Conservation (phyloP, 495 filamentous ascomycete genomes). For the Neurospora sp. region DNA sequence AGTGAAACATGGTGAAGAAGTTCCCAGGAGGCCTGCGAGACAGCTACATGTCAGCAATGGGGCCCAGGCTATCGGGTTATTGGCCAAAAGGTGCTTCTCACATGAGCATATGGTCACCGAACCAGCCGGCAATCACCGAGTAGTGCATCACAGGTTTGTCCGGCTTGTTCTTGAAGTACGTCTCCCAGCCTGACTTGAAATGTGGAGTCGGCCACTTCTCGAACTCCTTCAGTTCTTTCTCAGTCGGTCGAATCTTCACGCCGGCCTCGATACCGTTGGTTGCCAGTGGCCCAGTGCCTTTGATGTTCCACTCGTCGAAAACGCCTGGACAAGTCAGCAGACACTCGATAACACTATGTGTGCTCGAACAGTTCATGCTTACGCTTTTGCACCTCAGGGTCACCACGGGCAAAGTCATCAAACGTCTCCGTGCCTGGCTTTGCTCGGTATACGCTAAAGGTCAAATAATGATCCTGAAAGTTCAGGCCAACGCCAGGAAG, state of each 20-base stretch:
- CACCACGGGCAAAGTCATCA: conserved; percentile 71
- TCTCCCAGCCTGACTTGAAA: conserved; percentile 63
- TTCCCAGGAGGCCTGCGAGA: conserved; percentile 45
- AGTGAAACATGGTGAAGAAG: conserved; percentile 85
- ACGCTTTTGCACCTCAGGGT: conserved; percentile 58
- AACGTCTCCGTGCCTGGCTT: conserved; percentile 72
- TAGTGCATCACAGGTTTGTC: conserved; percentile 87
- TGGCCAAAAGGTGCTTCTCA: conserved; percentile 3
- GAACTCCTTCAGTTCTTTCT: conserved; percentile 59
- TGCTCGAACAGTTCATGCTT: background rate
- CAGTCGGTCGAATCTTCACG: conserved; percentile 67
- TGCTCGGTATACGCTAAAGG: conserved; percentile 63
- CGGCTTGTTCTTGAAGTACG: conserved; percentile 75
- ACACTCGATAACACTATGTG: background rate
- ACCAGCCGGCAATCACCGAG: conserved; percentile 57
- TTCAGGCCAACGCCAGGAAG: conserved; percentile 76
- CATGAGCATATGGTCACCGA: conserved; percentile 63
- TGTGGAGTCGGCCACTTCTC: conserved; percentile 55
- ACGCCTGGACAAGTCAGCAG: conserved; percentile 26
- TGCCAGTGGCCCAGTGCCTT: conserved; percentile 69
- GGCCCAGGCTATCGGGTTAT: fast-evolving
- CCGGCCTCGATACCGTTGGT: conserved; percentile 81
- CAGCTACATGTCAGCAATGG: background rate
- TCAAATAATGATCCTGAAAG: conserved; percentile 82
- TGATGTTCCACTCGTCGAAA: conserved; percentile 67